Percentiles rank a stretch among this genome's conserved stretches.
These are phyloP conservation scores for Albophoma yamanashiensis DNA, from an alignment of 2,329 filamentous ascomycete species.

Conservation along the genomic window DNA sequence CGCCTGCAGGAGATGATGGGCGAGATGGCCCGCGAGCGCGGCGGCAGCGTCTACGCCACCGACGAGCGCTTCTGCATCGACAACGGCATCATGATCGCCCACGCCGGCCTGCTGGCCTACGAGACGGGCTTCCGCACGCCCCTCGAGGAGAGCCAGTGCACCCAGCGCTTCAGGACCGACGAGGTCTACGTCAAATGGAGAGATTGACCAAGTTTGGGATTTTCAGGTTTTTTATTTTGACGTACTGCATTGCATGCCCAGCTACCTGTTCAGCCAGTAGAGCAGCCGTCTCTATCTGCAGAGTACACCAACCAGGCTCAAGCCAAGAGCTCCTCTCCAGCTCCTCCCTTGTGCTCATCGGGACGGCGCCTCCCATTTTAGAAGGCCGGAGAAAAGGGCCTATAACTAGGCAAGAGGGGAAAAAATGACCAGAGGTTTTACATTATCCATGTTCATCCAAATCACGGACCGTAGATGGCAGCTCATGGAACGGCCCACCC, in stretches of 20 bases:
- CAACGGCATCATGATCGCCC: constrained; percentile 99
- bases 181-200: constrained; percentile 75
- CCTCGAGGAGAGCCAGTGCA: constrained; percentile 74
- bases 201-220: constrained; percentile 30
- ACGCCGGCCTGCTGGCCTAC: constrained; percentile 82
- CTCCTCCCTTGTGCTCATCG: background rate
- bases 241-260: background rate
- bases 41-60: constrained; percentile 85
- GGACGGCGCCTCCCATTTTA: background rate
- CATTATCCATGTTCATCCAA: background rate
- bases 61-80: constrained; percentile 98
- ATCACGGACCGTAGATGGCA: background rate
- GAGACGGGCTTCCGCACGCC: constrained; percentile 68
- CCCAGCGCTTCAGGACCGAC: constrained; percentile 73
- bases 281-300: background rate
- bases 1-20: constrained; percentile 98
- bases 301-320: background rate
- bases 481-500: background rate
- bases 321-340: background rate
- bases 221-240: background rate
- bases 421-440: background rate
- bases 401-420: background rate
- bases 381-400: background rate
- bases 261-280: background rate
- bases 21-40: constrained; percentile 78